These are phyloP conservation scores for Ophiostoma triangulosporum DNA, from an alignment of 2,329 filamentous ascomycete genomes.

Conservation along the genomic window DNA sequence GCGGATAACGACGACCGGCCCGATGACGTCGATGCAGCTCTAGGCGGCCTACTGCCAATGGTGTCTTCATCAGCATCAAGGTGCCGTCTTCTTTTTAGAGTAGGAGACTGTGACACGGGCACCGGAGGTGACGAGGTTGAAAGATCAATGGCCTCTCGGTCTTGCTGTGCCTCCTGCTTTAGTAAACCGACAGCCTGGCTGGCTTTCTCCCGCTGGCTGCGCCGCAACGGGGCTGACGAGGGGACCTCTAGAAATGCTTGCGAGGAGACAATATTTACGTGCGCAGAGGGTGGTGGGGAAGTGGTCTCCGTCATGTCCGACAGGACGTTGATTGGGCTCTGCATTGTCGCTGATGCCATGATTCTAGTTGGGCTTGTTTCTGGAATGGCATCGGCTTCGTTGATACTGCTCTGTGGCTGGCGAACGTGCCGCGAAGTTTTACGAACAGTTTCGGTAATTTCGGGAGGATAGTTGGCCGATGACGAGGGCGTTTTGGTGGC, in stretches of 20 bases:
- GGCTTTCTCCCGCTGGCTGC: not conserved
- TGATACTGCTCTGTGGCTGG: slow-evolving; percentile 6
- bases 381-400: slow-evolving; percentile 13
- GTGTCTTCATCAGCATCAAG: not conserved
- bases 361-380: slow-evolving; percentile 14
- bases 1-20: slow-evolving; percentile 21
- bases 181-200: not conserved
- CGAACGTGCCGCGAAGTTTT: no score
- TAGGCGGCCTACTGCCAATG: not conserved
- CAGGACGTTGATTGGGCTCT: not conserved
- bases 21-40: not conserved
- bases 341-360: not conserved
- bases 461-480: slow-evolving; percentile 1
- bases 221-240: not conserved
- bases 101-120: not conserved
- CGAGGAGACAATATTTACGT: not conserved
- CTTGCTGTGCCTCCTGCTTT: not conserved
- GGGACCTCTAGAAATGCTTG: not conserved
- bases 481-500: slow-evolving; percentile 8
- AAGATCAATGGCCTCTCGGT: not conserved
- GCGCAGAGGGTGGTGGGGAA: not conserved
- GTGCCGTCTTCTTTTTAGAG: not conserved
- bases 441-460: not conserved
- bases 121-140: slow-evolving; percentile 4
- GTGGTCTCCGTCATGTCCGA: not conserved